phyloP scores from a whole-genome alignment of 2,329 filamentous ascomycete species.

The Leptosphaerulina australis region DNA sequence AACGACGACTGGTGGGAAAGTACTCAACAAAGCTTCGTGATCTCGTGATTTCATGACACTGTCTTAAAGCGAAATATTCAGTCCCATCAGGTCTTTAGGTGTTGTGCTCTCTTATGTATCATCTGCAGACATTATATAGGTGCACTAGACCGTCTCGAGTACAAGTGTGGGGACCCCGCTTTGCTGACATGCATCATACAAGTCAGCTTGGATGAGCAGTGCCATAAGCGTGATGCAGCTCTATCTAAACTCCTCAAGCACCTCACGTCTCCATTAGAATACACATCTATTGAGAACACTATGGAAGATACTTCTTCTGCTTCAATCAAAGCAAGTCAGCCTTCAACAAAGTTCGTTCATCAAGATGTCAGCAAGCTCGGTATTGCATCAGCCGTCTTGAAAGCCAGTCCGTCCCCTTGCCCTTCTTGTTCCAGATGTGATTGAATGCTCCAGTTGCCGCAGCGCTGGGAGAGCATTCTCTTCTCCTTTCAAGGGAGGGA shows the following conservation, averaged over 20 bases:
- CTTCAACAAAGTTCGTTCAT: constrained; percentile 15
- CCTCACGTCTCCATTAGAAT: no score
- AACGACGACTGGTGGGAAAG: no score
- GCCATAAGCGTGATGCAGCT: not conserved
- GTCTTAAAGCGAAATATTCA: no score
- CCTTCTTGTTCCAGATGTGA: not conserved
- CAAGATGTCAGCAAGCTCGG: constrained; percentile 41
- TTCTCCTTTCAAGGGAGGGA: constrained; percentile 47
- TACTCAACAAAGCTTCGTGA: no score
- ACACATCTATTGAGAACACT: no score
- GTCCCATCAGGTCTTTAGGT: no score
- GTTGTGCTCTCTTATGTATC: not conserved
- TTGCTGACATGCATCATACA: constrained; percentile 8
- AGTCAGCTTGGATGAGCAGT: constrained; percentile 1
- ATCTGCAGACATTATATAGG: not conserved
- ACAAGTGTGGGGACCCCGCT: constrained; percentile 13
- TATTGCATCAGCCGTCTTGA: constrained; percentile 39
- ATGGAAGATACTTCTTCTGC: not conserved
- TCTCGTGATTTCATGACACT: no score
- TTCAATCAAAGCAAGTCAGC: no score
- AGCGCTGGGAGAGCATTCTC: constrained; percentile 41
- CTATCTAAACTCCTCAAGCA: not conserved
- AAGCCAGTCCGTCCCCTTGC: constrained; percentile 33
- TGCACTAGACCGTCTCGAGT: constrained; percentile 1
- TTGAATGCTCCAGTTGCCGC: constrained; percentile 32